Conservation (phyloP, 225 moss, liverwort and hornwort genomes). For the Marchantia polymorpha region DNA sequence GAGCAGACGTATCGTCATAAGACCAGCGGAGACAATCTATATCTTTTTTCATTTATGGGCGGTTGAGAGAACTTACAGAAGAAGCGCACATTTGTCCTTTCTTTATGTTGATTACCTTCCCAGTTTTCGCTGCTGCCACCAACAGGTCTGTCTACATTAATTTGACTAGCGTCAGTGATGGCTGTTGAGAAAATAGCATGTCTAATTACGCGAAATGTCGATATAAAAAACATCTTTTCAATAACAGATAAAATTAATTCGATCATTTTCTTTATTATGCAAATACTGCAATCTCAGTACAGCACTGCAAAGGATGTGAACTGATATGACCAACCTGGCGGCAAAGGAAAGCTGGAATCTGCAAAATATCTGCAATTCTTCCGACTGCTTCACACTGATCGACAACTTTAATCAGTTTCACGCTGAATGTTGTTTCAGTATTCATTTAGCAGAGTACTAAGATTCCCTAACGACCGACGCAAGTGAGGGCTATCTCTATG, state of each 20-base stretch:
- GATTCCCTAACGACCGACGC: too few relatives aligned
- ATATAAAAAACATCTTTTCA: background rate
- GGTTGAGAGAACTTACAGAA: constrained; percentile 45
- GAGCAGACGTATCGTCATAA: too few relatives aligned
- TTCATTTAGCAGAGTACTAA: background rate
- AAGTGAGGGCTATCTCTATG: background rate
- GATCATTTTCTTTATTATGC: background rate
- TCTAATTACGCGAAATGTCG: background rate
- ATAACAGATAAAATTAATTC: background rate
- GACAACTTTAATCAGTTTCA: background rate
- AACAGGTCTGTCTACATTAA: constrained; percentile 66
- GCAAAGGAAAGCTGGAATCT: constrained; percentile 96
- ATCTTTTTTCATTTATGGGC: too few relatives aligned
- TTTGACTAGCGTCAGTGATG: background rate
- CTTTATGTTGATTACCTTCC: constrained; percentile 82
- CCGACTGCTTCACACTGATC: constrained; percentile 75
- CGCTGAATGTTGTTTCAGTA: background rate
- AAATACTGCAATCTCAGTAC: background rate
- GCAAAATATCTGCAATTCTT: constrained; percentile 78
- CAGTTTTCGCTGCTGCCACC: constrained; percentile 87
- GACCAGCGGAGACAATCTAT: too few relatives aligned
- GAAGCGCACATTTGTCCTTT: constrained; percentile 92
- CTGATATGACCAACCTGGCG: constrained; percentile 44
- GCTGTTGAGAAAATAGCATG: background rate
- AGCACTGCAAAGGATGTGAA: background rate